A percentile compares a stretch with the other conserved stretches of the same genome.
phyloP scores from a whole-genome alignment of 805 yeast species.

The Blastobotrys attinorum region DNA sequence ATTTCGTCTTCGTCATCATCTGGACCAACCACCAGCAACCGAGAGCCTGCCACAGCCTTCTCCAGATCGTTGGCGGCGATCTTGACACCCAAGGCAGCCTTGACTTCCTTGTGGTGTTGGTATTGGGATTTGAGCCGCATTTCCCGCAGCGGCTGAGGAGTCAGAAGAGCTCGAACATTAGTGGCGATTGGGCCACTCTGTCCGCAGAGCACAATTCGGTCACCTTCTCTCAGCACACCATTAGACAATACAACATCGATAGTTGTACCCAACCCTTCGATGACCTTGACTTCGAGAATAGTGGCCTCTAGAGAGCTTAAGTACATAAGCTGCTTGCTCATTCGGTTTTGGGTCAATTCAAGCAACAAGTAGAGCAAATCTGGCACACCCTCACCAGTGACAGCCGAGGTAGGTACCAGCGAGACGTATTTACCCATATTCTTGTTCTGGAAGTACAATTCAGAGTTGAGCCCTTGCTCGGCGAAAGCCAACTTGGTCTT shows the following conservation, averaged over 20 bases:
- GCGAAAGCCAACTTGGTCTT: conserved; percentile 85
- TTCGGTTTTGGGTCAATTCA: conserved; percentile 95
- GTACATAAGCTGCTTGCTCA: conserved; percentile 98
- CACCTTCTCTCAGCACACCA: conserved; percentile 93
- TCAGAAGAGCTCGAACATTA: conserved; percentile 86
- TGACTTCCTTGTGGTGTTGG: conserved; percentile 93
- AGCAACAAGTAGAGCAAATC: conserved; percentile 92
- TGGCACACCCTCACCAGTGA: conserved; percentile 99
- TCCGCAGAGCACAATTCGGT: conserved; percentile 92
- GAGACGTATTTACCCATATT: conserved; percentile 91
- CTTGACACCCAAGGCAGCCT: conserved; percentile 98
- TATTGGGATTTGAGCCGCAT: conserved; percentile 95
- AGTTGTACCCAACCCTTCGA: conserved; percentile 98
- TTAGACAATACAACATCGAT: conserved; percentile 97
- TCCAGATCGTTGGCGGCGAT: conserved; percentile 97
- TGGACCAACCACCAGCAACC: conserved; percentile 89
- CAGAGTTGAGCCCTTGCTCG: conserved; percentile 98
- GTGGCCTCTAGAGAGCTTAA: conserved; percentile 92
- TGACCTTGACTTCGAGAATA: conserved; percentile 91
- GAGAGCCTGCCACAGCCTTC: conserved; percentile 98
- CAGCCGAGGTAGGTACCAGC: conserved; percentile 97
- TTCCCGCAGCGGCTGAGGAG: conserved; percentile 97
- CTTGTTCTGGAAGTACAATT: conserved; percentile 89
- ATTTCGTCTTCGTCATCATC: conserved; percentile 97
- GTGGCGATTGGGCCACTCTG: conserved; percentile 98